Conservation (phyloP, 148 eudicot genomes). For the Agrostemma githago region DNA sequence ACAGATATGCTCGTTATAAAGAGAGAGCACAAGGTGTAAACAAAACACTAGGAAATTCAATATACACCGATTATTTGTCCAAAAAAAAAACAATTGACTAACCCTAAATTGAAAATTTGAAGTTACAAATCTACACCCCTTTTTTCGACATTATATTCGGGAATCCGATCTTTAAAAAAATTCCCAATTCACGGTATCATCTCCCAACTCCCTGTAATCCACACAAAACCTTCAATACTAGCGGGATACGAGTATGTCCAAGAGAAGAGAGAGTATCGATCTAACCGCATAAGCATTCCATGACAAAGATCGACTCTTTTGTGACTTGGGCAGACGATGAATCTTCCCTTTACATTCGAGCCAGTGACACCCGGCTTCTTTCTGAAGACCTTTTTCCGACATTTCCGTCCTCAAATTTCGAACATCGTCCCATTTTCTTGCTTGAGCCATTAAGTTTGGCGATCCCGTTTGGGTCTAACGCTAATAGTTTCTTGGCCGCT, state of each 20-base stretch:
- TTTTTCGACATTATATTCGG: constrained; percentile 34
- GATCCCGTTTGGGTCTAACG: no score
- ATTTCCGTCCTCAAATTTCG: constrained; percentile 23
- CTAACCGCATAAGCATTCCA: constrained; percentile 6
- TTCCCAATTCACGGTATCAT: constrained; percentile 8
- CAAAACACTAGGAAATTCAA: neutral
- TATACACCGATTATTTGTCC: neutral
- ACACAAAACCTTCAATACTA: constrained; percentile 8
- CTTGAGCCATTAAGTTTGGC: no score
- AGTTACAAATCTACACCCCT: constrained; percentile 37
- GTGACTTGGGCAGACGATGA: constrained; percentile 16
- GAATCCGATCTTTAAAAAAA: constrained; percentile 14
- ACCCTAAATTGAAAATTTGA: constrained; percentile 20
- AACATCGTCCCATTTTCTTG: neutral
- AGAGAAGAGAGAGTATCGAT: neutral
- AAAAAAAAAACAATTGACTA: neutral
- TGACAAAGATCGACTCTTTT: constrained; percentile 13
- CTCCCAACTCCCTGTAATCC: constrained; percentile 10
- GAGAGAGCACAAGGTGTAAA: neutral
- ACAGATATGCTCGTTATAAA: neutral
- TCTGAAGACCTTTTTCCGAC: constrained; percentile 12
- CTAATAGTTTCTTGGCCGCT: neutral
- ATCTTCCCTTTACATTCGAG: constrained; percentile 30
- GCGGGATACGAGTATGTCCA: constrained; percentile 9
- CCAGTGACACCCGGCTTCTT: constrained; percentile 3